Evolutionary conservation across 768 basidiomycete species (phyloP).

Genomic region (Boletus huronensis): DNA sequence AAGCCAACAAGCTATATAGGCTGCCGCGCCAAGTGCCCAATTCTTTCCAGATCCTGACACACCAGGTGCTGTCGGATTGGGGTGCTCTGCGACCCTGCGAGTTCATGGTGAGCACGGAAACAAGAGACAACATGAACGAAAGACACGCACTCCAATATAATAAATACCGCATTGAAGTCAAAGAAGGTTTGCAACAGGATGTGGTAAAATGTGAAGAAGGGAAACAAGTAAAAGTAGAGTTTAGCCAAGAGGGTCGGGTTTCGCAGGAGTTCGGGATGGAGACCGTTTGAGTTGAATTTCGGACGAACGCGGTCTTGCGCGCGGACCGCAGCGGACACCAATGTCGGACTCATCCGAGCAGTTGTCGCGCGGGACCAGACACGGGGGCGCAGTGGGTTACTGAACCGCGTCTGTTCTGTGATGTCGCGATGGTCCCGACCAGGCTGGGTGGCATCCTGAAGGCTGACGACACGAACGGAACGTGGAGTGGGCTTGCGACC

Average conservation of each 20-base stretch:
- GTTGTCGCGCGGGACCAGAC: slow-evolving; percentile 60
- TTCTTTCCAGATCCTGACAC: slow-evolving; percentile 68
- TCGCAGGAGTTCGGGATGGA: slow-evolving; percentile 67
- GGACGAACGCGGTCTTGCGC: slow-evolving; percentile 44
- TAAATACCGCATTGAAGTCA: slow-evolving; percentile 86
- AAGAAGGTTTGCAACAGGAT: slow-evolving; percentile 78
- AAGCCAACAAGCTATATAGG: slow-evolving; percentile 80
- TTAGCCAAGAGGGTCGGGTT: slow-evolving; percentile 53
- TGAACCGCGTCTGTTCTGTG: slow-evolving; percentile 48
- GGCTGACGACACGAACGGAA: slow-evolving; percentile 75
- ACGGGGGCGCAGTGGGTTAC: slow-evolving; percentile 40
- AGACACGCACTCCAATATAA: slow-evolving; percentile 72
- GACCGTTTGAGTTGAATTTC: slow-evolving; percentile 60
- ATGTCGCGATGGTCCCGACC: slow-evolving; percentile 45
- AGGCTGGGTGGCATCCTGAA: slow-evolving; percentile 48
- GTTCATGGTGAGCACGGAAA: slow-evolving; percentile 12
- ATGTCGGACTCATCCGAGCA: slow-evolving; percentile 40
- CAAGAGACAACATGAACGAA: background rate
- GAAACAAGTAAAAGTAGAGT: slow-evolving; percentile 66
- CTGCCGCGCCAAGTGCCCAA: slow-evolving; percentile 80
- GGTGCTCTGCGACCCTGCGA: slow-evolving; percentile 67
- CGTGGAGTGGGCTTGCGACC: slow-evolving; percentile 80
- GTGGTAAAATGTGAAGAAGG: slow-evolving; percentile 68
- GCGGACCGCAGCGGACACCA: slow-evolving; percentile 38
- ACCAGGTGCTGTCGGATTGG: slow-evolving; percentile 66